These are phyloP conservation scores for Oldenlandia corymbosa DNA, from an alignment of 257 asterid species.

Conservation along the genomic window DNA sequence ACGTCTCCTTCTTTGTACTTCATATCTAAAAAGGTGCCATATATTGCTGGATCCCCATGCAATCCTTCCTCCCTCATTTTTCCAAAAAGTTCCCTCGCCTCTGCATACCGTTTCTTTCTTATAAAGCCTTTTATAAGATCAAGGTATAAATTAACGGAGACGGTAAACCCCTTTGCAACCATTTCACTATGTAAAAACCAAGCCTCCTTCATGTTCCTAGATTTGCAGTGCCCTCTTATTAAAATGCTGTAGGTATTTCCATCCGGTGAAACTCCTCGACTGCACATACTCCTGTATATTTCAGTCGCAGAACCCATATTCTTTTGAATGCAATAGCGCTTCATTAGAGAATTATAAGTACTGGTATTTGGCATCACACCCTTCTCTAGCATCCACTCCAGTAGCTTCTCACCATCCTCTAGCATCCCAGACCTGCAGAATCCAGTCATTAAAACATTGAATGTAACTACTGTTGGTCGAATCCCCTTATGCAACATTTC, in stretches of 20 bases:
- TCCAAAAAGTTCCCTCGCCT: constrained; percentile 70
- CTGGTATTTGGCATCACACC: constrained; percentile 71
- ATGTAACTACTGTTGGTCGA: constrained; percentile 79
- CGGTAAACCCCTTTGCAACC: constrained; percentile 55
- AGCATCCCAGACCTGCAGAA: constrained; percentile 72
- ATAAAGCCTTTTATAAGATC: constrained; percentile 75
- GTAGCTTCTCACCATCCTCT: constrained; percentile 73
- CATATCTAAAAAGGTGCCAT: constrained; percentile 67
- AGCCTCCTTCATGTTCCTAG: constrained; percentile 97
- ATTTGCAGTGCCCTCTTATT: constrained; percentile 87
- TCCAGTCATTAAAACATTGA: constrained; percentile 85
- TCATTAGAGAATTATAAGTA: constrained; percentile 76
- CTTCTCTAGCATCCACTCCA: constrained; percentile 85
- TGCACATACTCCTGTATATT: constrained; percentile 50
- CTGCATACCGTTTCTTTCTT: constrained; percentile 62
- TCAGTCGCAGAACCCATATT: constrained; percentile 58
- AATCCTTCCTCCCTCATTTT: constrained; percentile 70
- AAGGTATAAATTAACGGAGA: constrained; percentile 54
- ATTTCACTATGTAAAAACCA: constrained; percentile 74
- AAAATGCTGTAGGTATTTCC: constrained; percentile 63
- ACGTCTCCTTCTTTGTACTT: constrained; percentile 64
- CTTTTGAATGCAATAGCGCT: constrained; percentile 65
- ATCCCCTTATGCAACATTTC: constrained; percentile 70
- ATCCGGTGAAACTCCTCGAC: constrained; percentile 56
- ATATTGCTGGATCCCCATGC: constrained; percentile 50